Conservation (phyloP, 1,284 basidiomycete species). For the Hymenochaete sp. region DNA sequence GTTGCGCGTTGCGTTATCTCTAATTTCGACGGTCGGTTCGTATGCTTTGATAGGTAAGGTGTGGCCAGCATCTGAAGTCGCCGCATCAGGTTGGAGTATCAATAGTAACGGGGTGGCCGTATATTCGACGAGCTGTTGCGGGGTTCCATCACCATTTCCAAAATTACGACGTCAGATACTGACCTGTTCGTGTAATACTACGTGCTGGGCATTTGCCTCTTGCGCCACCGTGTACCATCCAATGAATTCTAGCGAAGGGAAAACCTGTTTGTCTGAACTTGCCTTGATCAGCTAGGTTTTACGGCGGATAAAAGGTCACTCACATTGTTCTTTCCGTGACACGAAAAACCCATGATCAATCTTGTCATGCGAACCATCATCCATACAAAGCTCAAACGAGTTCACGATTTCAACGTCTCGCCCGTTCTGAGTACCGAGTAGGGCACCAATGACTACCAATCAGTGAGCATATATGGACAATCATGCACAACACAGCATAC, state of each 20-base stretch:
- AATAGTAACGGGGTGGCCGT: slow-evolving; percentile 73
- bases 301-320: slow-evolving; percentile 24
- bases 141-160: not conserved
- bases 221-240: slow-evolving; percentile 92
- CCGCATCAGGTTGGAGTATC: slow-evolving; percentile 46
- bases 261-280: slow-evolving; percentile 86
- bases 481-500: slow-evolving; percentile 31
- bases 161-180: slow-evolving; percentile 18
- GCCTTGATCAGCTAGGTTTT: slow-evolving; percentile 5
- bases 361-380: slow-evolving; percentile 38
- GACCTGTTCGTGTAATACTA: slow-evolving; percentile 81
- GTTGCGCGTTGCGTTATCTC: slow-evolving; percentile 64
- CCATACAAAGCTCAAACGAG: slow-evolving; percentile 81
- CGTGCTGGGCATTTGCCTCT: slow-evolving; percentile 63
- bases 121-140: slow-evolving; percentile 54
- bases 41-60: slow-evolving; percentile 83
- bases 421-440: slow-evolving; percentile 91
- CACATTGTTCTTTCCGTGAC: slow-evolving; percentile 85
- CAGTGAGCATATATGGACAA: slow-evolving; percentile 8
- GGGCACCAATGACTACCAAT: slow-evolving; percentile 76
- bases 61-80: slow-evolving; percentile 48
- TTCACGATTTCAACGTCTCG: slow-evolving; percentile 95
- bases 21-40: slow-evolving; percentile 79
- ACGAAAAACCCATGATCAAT: slow-evolving; percentile 80
- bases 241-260: slow-evolving; percentile 91